These are phyloP conservation scores for Leccinellum albellum DNA, from an alignment of 768 basidiomycete genomes.

Conservation along the genomic window DNA sequence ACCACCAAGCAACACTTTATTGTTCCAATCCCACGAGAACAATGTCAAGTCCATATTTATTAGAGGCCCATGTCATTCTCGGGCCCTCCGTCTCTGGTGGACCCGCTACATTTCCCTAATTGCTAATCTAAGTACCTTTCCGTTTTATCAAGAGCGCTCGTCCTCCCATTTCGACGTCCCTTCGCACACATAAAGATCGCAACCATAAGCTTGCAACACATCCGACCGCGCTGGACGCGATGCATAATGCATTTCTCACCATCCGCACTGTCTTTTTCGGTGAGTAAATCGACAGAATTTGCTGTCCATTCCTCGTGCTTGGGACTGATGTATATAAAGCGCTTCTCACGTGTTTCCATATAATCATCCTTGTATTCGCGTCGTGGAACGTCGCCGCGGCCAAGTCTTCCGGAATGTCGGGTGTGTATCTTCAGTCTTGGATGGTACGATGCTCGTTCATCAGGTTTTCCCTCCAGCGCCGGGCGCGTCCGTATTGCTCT, in stretches of 20 bases:
- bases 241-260: slow-evolving; percentile 54
- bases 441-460: not conserved
- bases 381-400: slow-evolving; percentile 52
- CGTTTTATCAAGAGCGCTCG: not conserved
- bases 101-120: slow-evolving; percentile 6
- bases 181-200: slow-evolving; percentile 2
- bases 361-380: slow-evolving; percentile 52
- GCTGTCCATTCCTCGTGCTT: not conserved
- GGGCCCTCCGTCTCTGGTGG: slow-evolving; percentile 20
- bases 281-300: slow-evolving; percentile 27
- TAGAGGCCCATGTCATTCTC: not conserved
- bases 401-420: slow-evolving; percentile 31
- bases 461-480: slow-evolving; percentile 33
- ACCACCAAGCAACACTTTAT: slow-evolving; percentile 10
- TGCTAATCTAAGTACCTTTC: slow-evolving; percentile 7
- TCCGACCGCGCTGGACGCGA: slow-evolving; percentile 15
- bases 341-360: slow-evolving; percentile 47
- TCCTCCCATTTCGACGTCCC: not conserved
- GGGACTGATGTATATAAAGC: slow-evolving; percentile 15
- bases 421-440: slow-evolving; percentile 27
- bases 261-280: slow-evolving; percentile 57
- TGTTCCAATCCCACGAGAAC: slow-evolving; percentile 14
- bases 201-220: slow-evolving; percentile 8
- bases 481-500: slow-evolving; percentile 45
- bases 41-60: slow-evolving; percentile 14